Evolutionary conservation across 805 yeast species (phyloP), one percentile per base, ranked within the genome.

Genomic region (Danielia oregonensis): DNA sequence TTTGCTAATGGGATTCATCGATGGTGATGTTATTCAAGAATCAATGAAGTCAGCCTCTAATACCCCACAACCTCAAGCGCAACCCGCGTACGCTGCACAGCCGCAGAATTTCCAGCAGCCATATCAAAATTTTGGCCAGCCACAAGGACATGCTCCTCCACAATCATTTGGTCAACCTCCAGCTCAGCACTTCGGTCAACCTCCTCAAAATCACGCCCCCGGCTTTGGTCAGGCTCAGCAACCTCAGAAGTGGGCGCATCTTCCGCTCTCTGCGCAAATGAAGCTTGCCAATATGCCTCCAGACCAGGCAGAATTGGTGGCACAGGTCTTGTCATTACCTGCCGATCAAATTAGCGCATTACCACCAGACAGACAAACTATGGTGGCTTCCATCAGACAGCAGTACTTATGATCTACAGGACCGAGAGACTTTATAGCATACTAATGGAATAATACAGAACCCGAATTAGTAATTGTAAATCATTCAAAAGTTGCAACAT

Each of bases 1-100:
- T 42, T 59, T 84, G 13, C 65, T 82, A 30, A 83, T 84, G 89
- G 94, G 93, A 1, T 69, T 84, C 27, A 76, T 84, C 15, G 85
- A 82, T 52, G 67, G 71, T 24, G 78, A 76, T 29, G 82, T 80
- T n/a, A 76, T 83, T n/a, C 68, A 70, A 23, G 75, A 78, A 40
- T 76, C 85, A 4, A 55, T 68, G 62, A 61, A 59, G 23, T 42
- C 63, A 2, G 57, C 54, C 2, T 34, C 51, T 2, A 31, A 39
- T 7, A 28, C 50, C 6, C 36, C 49, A 8, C 37, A 39, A n/a
- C 48, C 57, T 2, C 47, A 36, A 5, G 29, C 18, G 3, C 23
- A 19, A 15, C 15, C 8, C 10, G 9, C 17, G 31, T 28, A 11
- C 36, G 30, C 5, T 17, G 33, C 7, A 18, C 33, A n/a, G 21